phyloP scores from a whole-genome alignment of 768 basidiomycete species.

The Cyclocybe aegerita region DNA sequence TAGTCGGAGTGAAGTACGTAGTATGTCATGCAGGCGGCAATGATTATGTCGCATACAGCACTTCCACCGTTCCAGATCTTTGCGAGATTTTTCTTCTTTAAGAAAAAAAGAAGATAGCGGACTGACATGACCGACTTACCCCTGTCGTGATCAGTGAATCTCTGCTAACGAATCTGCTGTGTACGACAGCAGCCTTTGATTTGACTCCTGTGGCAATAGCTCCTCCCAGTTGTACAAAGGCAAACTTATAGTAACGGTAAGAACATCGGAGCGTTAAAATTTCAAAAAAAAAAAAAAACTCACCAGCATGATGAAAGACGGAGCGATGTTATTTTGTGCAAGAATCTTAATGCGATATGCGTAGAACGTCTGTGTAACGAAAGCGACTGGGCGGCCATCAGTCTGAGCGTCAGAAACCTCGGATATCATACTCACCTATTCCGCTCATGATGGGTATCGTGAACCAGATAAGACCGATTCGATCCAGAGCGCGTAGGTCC shows the following conservation, averaged over 20 bases:
- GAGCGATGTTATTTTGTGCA: slow-evolving; percentile 5
- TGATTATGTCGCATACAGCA: slow-evolving; percentile 13
- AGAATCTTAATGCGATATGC: slow-evolving; percentile 9
- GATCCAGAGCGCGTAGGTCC: slow-evolving; percentile 5
- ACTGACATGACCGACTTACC: neutral
- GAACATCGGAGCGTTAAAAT: neutral
- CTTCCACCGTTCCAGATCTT: slow-evolving; percentile 18
- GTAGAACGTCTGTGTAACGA: slow-evolving; percentile 7
- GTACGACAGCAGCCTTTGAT: slow-evolving; percentile 4
- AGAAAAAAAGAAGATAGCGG: neutral
- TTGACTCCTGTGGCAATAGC: slow-evolving; percentile 7
- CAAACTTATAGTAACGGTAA: slow-evolving; percentile 1
- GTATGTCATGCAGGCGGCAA: slow-evolving; percentile 12
- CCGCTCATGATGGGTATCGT: slow-evolving; percentile 10
- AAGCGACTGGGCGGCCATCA: slow-evolving; percentile 1
- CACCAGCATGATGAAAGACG: slow-evolving; percentile 9
- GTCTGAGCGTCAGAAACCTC: neutral
- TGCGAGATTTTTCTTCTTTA: no score
- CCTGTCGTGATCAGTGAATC: slow-evolving; percentile 7
- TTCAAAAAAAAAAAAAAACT: neutral
- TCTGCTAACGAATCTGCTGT: slow-evolving; percentile 4
- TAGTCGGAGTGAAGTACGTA: slow-evolving; percentile 5
- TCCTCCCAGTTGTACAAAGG: slow-evolving; percentile 8
- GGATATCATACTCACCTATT: slow-evolving; percentile 1
- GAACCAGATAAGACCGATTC: slow-evolving; percentile 10